Base-by-base conservation (phyloP, 257 asterid species). In the Solanum ahanhuiri region DNA sequence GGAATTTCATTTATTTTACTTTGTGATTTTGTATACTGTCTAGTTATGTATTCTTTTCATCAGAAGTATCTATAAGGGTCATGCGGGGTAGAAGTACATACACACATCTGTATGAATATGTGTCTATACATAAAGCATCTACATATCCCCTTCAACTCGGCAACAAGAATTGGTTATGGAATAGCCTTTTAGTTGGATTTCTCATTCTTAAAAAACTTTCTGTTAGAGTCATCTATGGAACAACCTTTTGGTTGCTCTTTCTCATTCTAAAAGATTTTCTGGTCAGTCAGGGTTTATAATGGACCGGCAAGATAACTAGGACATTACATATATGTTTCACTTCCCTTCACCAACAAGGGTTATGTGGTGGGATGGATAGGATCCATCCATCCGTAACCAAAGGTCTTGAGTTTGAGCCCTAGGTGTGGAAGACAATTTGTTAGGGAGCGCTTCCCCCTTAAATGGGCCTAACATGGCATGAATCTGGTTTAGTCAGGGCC, bases 1-100 rank as follows among this genome's bases (percentile, higher is more conserved):
- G 73, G 51, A 87, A 87, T 88, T 91, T 91, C 82, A 89, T 91
- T 54, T 33, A 85, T 85, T 87, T 91, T 89, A 95, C 96, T 94
- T 79, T 18, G 89, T 43, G 41, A 79, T 23, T 79, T 8, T 17
- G 18, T 28, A 45, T 17, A 31, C 28, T 28, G 12, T 79, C 39
- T 43, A 45, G 28, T 28, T 45, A 45, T 7, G 11, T 45, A 79
- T 79, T 9, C 66, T 14, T 79, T 45, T 79, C 8, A 77, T 2
- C 35, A 0, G 28, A 79, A 45, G 25, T 45, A 45, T 79, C 23
- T 77, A 28, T 23, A 25, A 23, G 63, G 28, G 48, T 72, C 54
- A 35, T 37, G 57, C 23, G 31, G 31, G 57, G 57, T 39, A 75
- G 82, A 22, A 39, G 57, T 39, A 73, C 54, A 37, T 37, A 22